Evolutionary conservation across 805 yeast species (phyloP).

Genomic region (Sugiyamaella floridensis): DNA sequence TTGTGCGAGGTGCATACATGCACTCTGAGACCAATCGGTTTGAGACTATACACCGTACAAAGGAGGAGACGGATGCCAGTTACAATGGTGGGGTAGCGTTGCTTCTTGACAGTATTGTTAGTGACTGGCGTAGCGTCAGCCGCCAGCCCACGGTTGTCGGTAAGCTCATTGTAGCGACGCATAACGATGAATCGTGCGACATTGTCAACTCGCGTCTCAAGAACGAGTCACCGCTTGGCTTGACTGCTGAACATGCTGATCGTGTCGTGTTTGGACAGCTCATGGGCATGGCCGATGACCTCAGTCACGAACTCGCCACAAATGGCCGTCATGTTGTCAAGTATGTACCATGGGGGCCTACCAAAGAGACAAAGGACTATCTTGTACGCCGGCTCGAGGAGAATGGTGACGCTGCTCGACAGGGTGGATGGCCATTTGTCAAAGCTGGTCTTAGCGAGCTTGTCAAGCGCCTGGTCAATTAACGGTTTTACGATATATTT

Average conservation of each 20-base stretch:
- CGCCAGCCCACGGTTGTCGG: slow-evolving; percentile 29
- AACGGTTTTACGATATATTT: neutral
- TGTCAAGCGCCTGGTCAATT: slow-evolving; percentile 9
- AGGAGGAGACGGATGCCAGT: slow-evolving; percentile 70
- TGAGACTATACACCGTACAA: slow-evolving; percentile 63
- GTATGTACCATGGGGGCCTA: slow-evolving; percentile 98
- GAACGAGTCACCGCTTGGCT: slow-evolving; percentile 21
- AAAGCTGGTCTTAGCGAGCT: slow-evolving; percentile 20
- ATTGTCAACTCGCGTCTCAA: slow-evolving; percentile 56
- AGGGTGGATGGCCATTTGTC: slow-evolving; percentile 25
- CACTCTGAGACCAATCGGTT: slow-evolving; percentile 76
- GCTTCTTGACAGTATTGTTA: slow-evolving; percentile 53
- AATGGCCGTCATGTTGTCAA: slow-evolving; percentile 72
- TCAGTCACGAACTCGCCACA: slow-evolving; percentile 65
- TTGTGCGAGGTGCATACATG: slow-evolving; percentile 93
- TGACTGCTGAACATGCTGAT: slow-evolving; percentile 20
- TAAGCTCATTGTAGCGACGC: slow-evolving; percentile 78
- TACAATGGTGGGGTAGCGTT: slow-evolving; percentile 64
- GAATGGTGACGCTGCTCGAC: slow-evolving; percentile 87
- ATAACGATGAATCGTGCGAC: slow-evolving; percentile 71
- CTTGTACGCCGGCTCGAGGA: slow-evolving; percentile 85
- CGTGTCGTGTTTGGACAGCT: slow-evolving; percentile 78
- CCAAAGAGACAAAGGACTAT: slow-evolving; percentile 86
- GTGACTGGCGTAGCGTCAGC: slow-evolving; percentile 34
- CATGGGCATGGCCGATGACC: slow-evolving; percentile 91